Evolutionary conservation across 176 grass and related monocot species (phyloP).

Genomic region (Bromus sterilis): DNA sequence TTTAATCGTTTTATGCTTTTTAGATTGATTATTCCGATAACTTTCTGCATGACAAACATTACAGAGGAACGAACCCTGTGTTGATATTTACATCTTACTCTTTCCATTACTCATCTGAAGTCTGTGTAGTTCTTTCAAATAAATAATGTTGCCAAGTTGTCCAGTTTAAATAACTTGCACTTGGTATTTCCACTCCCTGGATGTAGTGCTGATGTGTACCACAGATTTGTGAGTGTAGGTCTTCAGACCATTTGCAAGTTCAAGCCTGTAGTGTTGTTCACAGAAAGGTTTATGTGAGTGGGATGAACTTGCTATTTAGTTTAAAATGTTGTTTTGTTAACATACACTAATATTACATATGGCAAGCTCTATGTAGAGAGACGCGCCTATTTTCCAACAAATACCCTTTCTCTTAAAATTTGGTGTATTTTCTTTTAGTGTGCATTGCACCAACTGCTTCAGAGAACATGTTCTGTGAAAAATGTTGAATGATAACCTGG

Average conservation of each 20-base stretch:
- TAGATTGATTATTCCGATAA: background rate
- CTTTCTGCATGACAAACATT: background rate
- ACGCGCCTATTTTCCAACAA: background rate
- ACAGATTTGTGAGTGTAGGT: background rate
- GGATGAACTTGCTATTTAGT: background rate
- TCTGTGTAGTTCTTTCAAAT: background rate
- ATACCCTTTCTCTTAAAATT: background rate
- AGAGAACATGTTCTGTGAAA: background rate
- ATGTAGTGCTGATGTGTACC: background rate
- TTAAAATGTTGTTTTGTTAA: background rate
- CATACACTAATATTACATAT: background rate
- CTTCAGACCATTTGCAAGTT: background rate
- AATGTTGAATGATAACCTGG: background rate
- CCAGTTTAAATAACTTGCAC: background rate
- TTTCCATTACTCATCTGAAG: background rate
- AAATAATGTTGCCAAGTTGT: background rate
- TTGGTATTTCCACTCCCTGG: background rate
- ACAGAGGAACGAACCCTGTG: background rate
- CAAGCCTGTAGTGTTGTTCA: background rate
- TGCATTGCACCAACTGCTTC: background rate
- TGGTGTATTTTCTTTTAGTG: background rate
- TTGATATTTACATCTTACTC: background rate
- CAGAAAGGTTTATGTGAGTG: background rate
- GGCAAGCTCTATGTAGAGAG: background rate
- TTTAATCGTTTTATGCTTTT: background rate